Base-by-base conservation (phyloP, 2,329 filamentous ascomycete genomes). In the Fusarium sterilihyphosum region DNA sequence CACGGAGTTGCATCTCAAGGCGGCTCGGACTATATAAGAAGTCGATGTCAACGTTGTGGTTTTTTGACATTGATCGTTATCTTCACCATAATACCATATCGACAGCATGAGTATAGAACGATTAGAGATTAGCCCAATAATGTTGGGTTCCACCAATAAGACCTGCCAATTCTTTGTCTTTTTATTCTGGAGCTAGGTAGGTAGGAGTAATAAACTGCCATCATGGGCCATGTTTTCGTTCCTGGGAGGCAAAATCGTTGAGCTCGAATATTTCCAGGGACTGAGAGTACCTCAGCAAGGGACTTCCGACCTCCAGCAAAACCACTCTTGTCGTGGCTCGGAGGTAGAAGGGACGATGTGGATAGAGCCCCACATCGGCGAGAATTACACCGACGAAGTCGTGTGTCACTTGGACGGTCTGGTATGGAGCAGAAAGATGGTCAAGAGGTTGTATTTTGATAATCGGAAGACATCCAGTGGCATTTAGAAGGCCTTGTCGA, bases 1-100 rank as follows among this genome's bases (percentile, higher is more conserved):
- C 52, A 62, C 65, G 76, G 77, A 78, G 76, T 77, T 78, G 72
- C 75, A 71, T 77, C 68, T 76, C 66, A 74, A 57, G 74, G 65
- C 68, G 72, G 69, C 65, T 64, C 71, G 71, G 70, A 61, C 61
- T 68, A 66, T 69, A 61, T 60, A 59, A 69, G 69, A 71, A 68
- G 60, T 49, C 20, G 57, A 53, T 63, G 43, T 67, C 58, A 61
- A 65, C 54, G 64, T 71, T 70, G 56, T 72, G 75, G 63, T 76
- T 73, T 63, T 76, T 76, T 70, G 69, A 71, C 64, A 74, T 77
- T 68, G 58, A 73, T 77, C 65, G 56, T 56, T 70, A 66, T 65
- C 58, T 66, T 43, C 65, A 64, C 65, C 60, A 73, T 77, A 77
- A 74, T 78, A 74, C 68, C 67, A 76, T 54, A 70, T 67, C 65